These are phyloP conservation scores for Pichia sp. DNA, from an alignment of 1,139 yeast species.

Conservation along the genomic window DNA sequence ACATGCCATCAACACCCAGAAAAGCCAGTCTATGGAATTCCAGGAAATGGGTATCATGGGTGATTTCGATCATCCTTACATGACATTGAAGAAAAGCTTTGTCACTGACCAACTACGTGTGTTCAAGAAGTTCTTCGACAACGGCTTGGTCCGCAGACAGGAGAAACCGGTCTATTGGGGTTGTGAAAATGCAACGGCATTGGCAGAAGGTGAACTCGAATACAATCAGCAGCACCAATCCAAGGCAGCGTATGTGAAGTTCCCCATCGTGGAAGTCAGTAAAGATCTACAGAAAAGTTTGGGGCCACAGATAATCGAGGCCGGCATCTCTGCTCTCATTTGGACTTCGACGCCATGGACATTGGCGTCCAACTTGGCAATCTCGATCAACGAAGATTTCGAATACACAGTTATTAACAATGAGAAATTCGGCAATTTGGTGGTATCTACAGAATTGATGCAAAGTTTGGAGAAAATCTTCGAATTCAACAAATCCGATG, in stretches of 20 bases:
- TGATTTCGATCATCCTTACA: slow-evolving; percentile 68
- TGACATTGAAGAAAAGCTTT: slow-evolving; percentile 65
- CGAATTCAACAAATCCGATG: slow-evolving; percentile 20
- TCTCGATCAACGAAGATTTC: slow-evolving; percentile 61
- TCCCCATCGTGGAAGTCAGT: slow-evolving; percentile 39
- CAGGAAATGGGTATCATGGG: slow-evolving; percentile 74
- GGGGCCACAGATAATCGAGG: neutral
- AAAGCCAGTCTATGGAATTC: slow-evolving; percentile 60
- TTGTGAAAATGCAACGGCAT: slow-evolving; percentile 85
- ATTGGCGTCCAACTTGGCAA: slow-evolving; percentile 78
- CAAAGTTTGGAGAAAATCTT: slow-evolving; percentile 15
- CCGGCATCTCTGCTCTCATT: slow-evolving; percentile 40
- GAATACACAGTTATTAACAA: slow-evolving; percentile 51
- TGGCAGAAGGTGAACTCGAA: slow-evolving; percentile 95
- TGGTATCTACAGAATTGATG: slow-evolving; percentile 48
- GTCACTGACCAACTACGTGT: slow-evolving; percentile 71
- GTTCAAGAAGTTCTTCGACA: slow-evolving; percentile 60
- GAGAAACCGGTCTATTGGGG: slow-evolving; percentile 98
- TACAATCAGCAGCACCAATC: slow-evolving; percentile 72
- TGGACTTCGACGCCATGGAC: slow-evolving; percentile 99
- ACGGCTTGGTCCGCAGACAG: slow-evolving; percentile 72
- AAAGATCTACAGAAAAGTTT: slow-evolving; percentile 4
- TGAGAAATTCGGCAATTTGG: slow-evolving; percentile 37
- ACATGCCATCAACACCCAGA: slow-evolving; percentile 65
- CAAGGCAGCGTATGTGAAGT: slow-evolving; percentile 65